phyloP scores from a whole-genome alignment of 805 yeast genomes.

The Candida tibetensis region DNA sequence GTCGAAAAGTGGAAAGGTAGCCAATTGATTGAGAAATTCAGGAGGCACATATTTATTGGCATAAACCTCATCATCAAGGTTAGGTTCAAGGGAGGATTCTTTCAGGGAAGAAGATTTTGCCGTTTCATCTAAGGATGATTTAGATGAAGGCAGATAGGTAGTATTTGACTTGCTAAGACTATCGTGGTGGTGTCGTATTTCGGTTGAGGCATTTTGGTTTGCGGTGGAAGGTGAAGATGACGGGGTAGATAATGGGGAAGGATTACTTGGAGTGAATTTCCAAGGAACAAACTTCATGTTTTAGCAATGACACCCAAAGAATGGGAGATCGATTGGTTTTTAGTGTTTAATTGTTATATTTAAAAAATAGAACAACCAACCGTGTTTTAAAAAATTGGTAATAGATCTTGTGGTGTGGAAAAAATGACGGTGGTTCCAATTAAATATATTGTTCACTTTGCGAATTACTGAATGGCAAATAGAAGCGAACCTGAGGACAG shows the following conservation, averaged over 20 bases:
- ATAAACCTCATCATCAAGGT: not conserved
- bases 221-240: not conserved
- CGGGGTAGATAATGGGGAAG: conserved; percentile 24
- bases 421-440: too few species aligned
- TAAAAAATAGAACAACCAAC: not conserved
- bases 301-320: not conserved
- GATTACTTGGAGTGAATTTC: conserved; percentile 22
- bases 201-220: not conserved
- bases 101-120: too few species aligned
- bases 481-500: too few species aligned
- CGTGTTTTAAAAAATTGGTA: not conserved
- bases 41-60: conserved; percentile 42
- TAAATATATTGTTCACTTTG: too few species aligned
- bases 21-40: conserved; percentile 50
- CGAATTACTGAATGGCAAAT: too few species aligned
- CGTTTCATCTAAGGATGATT: too few species aligned
- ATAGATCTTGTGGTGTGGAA: not conserved
- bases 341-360: too few species aligned
- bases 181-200: conserved; percentile 1
- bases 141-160: conserved; percentile 12
- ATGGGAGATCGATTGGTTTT: not conserved
- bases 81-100: conserved; percentile 6
- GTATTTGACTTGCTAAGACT: conserved; percentile 8
- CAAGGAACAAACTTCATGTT: not conserved
- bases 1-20: conserved; percentile 61